Percentiles rank a stretch among this genome's conserved stretches.
phyloP scores from a whole-genome alignment of 345 rosid genomes.

The Acer campestre region DNA sequence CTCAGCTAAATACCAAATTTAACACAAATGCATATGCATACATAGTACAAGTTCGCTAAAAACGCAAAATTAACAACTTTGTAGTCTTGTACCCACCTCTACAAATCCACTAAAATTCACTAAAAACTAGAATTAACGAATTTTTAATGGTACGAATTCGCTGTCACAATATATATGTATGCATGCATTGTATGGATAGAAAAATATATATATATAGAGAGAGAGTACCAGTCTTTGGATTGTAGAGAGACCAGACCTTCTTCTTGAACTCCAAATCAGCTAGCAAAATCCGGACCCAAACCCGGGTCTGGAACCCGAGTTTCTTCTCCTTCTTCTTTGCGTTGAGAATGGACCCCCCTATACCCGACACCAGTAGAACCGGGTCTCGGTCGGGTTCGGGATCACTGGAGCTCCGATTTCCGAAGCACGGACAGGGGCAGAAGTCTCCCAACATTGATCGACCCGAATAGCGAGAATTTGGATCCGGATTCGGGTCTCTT shows the following conservation, averaged over 20 bases:
- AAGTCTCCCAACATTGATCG: conserved; percentile 23
- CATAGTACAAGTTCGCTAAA: not conserved
- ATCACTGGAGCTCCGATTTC: conserved; percentile 21
- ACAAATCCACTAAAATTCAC: too few species aligned
- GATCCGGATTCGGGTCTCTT: not conserved
- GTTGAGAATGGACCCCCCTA: conserved; percentile 77
- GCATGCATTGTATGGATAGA: not conserved
- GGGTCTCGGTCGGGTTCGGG: conserved; percentile 52
- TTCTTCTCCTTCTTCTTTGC: conserved; percentile 63
- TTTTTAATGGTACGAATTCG: not conserved
- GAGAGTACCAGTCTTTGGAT: conserved; percentile 65
- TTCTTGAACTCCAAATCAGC: conserved; percentile 82
- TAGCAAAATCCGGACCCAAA: conserved; percentile 81
- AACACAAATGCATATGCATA: not conserved
- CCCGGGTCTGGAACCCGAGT: conserved; percentile 57
- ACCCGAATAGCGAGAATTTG: not conserved
- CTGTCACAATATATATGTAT: not conserved
- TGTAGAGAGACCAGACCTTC: conserved; percentile 77
- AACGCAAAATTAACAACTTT: too few species aligned
- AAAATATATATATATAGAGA: too few species aligned
- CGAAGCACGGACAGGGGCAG: conserved; percentile 59
- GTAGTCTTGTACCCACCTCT: too few species aligned
- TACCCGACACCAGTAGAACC: conserved; percentile 73
- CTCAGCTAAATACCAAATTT: not conserved
- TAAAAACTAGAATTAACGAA: not conserved